phyloP scores from a whole-genome alignment of 176 grass and related monocot genomes.

The Triticum monococcum region DNA sequence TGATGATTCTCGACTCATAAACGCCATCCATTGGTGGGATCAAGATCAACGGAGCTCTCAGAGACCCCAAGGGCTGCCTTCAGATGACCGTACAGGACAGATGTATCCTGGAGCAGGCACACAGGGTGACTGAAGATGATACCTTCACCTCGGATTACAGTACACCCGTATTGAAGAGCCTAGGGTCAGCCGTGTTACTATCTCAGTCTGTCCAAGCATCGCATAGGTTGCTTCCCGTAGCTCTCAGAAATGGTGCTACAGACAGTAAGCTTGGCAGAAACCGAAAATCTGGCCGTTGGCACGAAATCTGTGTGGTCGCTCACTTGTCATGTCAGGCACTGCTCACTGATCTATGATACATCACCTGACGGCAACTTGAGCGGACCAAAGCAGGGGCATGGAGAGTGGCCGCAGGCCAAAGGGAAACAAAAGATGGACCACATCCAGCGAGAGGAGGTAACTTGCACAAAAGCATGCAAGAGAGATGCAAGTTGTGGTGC shows the following conservation, averaged over 20 bases:
- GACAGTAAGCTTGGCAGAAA: neutral
- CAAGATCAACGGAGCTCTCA: neutral
- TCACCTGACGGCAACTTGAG: slow-evolving; percentile 27
- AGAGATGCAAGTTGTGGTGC: neutral
- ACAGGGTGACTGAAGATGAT: too few relatives aligned
- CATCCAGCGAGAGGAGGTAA: neutral
- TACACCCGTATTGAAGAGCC: neutral
- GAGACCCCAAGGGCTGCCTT: neutral
- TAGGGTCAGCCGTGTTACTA: neutral
- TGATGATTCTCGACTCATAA: neutral
- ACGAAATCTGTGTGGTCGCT: slow-evolving; percentile 2
- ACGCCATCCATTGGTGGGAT: neutral
- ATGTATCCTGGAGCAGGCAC: too few relatives aligned
- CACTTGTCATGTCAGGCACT: slow-evolving; percentile 26
- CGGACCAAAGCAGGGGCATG: neutral
- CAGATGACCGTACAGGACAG: too few relatives aligned
- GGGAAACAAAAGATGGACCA: neutral
- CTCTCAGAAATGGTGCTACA: neutral
- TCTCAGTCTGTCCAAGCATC: neutral
- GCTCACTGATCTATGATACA: neutral
- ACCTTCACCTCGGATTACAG: neutral
- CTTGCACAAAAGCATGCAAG: neutral
- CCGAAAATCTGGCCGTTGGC: neutral
- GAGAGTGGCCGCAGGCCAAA: neutral
- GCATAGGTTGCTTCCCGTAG: neutral